These are phyloP conservation scores for Amaranthus hypochondriacus DNA, from an alignment of 148 eudicot species.

Conservation along the genomic window DNA sequence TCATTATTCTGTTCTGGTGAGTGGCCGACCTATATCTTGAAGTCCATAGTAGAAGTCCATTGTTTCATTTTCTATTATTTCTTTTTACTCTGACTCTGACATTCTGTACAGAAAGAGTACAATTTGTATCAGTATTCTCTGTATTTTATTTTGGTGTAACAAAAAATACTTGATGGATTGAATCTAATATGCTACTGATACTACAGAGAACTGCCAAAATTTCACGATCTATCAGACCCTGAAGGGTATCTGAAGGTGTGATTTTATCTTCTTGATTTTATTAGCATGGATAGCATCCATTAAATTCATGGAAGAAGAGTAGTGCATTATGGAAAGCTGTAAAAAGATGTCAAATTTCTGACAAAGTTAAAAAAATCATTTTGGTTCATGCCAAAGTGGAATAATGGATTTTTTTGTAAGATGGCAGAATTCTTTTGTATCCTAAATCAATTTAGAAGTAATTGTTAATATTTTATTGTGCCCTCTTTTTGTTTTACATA, in stretches of 20 bases:
- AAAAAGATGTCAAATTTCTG: neutral
- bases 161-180: neutral
- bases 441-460: neutral
- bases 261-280: neutral
- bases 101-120: too few relatives aligned
- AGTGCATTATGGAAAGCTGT: neutral
- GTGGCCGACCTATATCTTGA: neutral
- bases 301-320: neutral
- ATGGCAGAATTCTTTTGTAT: neutral
- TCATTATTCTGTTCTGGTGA: conserved; percentile 91
- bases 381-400: neutral
- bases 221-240: neutral
- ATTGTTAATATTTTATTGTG: neutral
- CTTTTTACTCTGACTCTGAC: neutral
- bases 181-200: neutral
- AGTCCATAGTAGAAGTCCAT: neutral
- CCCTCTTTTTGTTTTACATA: neutral
- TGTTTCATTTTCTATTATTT: neutral
- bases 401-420: neutral
- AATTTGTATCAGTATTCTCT: neutral
- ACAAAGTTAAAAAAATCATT: neutral
- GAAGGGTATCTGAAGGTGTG: neutral
- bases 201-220: neutral
- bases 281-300: neutral
- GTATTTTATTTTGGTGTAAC: neutral